These are phyloP conservation scores for Thermothielavioides terrestris DNA, from an alignment of 495 filamentous ascomycete species.

Conservation along the genomic window DNA sequence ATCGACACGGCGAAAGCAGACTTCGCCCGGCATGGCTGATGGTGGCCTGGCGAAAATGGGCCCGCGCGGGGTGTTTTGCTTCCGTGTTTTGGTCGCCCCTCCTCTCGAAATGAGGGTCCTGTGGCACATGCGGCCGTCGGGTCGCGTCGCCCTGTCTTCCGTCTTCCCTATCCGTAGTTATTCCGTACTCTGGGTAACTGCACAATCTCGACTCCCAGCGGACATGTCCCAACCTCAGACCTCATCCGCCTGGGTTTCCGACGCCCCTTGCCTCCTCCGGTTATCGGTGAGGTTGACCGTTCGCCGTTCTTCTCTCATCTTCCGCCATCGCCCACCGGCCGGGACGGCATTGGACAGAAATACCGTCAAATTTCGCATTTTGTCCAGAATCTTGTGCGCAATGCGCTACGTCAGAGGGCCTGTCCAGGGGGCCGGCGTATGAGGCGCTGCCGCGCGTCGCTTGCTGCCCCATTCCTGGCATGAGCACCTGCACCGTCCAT, in stretches of 20 bases:
- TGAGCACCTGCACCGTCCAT: conserved; percentile 19
- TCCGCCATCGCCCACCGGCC: conserved; percentile 6
- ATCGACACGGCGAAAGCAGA: too few species aligned
- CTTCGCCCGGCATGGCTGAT: too few species aligned
- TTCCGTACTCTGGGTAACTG: too few species aligned
- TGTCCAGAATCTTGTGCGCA: conserved; percentile 22
- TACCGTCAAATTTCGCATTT: conserved; percentile 16
- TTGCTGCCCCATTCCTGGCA: conserved; percentile 10
- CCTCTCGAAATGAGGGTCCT: background rate
- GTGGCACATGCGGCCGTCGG: background rate
- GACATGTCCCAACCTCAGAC: too few species aligned
- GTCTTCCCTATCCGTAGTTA: too few species aligned
- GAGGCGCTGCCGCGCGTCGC: conserved; percentile 21
- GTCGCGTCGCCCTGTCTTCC: background rate
- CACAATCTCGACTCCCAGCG: too few species aligned
- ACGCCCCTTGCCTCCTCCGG: conserved; percentile 1
- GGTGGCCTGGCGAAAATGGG: too few species aligned
- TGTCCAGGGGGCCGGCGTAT: conserved; percentile 18
- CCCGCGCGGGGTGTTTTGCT: conserved; percentile 1
- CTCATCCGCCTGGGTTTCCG: too few species aligned
- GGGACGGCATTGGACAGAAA: conserved; percentile 22
- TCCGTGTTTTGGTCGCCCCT: conserved; percentile 6
- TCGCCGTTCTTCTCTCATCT: conserved; percentile 12
- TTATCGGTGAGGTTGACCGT: background rate
- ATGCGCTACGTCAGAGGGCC: conserved; percentile 25